These are phyloP conservation scores for Suillus luteus DNA, from an alignment of 768 basidiomycete genomes.

Conservation along the genomic window DNA sequence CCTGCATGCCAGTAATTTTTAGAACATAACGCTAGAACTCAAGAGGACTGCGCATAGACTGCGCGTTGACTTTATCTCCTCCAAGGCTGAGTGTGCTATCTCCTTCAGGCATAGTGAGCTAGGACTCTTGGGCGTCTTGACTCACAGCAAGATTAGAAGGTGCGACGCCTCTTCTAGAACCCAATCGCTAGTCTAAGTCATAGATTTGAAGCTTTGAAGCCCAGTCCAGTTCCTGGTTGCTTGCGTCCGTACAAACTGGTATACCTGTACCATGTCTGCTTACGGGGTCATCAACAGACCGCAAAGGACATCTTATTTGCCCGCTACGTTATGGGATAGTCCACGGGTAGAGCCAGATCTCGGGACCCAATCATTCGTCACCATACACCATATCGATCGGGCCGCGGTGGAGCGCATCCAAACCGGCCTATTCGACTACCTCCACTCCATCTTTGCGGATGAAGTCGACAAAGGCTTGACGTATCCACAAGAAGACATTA, in stretches of 20 bases:
- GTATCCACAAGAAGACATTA: constrained; percentile 80
- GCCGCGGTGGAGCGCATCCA: constrained; percentile 28
- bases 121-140: not conserved
- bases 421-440: constrained; percentile 59
- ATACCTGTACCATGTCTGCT: constrained; percentile 54
- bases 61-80: not conserved
- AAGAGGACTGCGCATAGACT: not conserved
- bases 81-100: not conserved
- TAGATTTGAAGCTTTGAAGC: not conserved
- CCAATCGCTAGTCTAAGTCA: not conserved
- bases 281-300: constrained; percentile 62
- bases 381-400: constrained; percentile 41
- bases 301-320: constrained; percentile 33
- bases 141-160: not conserved
- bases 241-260: not conserved
- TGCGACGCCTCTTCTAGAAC: not conserved
- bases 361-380: constrained; percentile 23
- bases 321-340: constrained; percentile 50
- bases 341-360: constrained; percentile 27
- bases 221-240: not conserved
- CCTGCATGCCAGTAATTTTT: constrained; percentile 44
- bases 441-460: constrained; percentile 63
- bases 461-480: constrained; percentile 78
- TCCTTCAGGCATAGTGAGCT: not conserved
- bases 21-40: constrained; percentile 14